Evolutionary conservation across 2,329 filamentous ascomycete species (phyloP).

Genomic region (Aspergillus ruber): DNA sequence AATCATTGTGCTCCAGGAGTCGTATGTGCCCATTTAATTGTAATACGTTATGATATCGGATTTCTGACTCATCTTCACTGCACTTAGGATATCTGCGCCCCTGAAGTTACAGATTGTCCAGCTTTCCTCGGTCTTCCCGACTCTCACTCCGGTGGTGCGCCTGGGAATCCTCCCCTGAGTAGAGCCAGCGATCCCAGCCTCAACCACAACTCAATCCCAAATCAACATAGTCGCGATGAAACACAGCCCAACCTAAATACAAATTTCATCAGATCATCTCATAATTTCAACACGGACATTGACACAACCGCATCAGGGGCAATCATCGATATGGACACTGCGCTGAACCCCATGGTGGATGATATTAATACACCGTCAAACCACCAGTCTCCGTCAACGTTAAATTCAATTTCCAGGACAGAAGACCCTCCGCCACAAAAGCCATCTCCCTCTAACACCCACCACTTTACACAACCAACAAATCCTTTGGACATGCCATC

Average conservation of each 20-base stretch:
- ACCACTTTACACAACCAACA: constrained; percentile 20
- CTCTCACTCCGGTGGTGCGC: background rate
- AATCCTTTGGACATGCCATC: constrained; percentile 15
- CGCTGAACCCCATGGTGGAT: constrained; percentile 24
- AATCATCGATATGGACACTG: constrained; percentile 26
- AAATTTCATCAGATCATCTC: background rate
- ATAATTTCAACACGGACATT: constrained; percentile 4
- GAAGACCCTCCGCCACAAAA: constrained; percentile 9
- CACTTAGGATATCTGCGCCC: background rate
- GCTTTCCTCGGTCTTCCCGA: background rate
- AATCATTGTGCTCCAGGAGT: background rate
- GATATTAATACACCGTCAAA: constrained; percentile 25
- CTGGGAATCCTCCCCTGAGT: background rate
- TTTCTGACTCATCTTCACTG: background rate
- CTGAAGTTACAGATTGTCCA: background rate
- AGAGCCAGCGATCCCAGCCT: constrained; percentile 2
- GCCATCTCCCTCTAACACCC: constrained; percentile 25
- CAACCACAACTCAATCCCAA: constrained; percentile 17
- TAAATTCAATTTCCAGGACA: constrained; percentile 27
- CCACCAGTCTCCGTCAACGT: constrained; percentile 30
- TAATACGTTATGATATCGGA: background rate
- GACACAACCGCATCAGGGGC: background rate
- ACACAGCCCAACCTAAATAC: constrained; percentile 1
- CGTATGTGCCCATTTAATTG: background rate
- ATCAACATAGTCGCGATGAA: constrained; percentile 14